Percentiles rank a stretch among this genome's conserved stretches.
Evolutionary conservation across 148 eudicot genomes (phyloP).

Genomic region (Amaranthus palmeri): DNA sequence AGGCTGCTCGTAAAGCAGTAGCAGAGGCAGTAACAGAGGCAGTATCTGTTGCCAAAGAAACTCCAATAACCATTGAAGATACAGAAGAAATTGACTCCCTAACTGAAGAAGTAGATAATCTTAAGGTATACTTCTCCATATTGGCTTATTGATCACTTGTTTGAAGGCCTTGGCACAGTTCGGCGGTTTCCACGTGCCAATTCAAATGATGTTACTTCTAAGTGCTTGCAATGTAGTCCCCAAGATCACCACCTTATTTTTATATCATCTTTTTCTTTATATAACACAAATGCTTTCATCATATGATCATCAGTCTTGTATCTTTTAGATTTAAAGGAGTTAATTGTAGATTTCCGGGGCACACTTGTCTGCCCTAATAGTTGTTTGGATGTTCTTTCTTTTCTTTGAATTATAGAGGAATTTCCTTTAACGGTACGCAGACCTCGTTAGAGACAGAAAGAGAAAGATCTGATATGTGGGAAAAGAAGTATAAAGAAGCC

Average conservation of each 20-base stretch:
- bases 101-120: constrained; percentile 59
- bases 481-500: too few relatives aligned
- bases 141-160: neutral
- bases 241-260: neutral
- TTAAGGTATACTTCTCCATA: constrained; percentile 49
- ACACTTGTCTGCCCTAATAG: neutral
- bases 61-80: constrained; percentile 66
- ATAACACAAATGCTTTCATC: neutral
- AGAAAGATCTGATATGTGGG: too few relatives aligned
- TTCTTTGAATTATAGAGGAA: neutral
- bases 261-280: neutral
- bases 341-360: constrained; percentile 1
- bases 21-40: constrained; percentile 65
- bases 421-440: constrained; percentile 33
- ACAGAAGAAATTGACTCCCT: constrained; percentile 56
- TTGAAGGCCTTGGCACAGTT: neutral
- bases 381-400: constrained; percentile 3
- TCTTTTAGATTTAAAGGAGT: neutral
- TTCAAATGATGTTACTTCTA: neutral
- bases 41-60: constrained; percentile 48
- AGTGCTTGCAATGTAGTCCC: neutral
- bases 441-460: constrained; percentile 14
- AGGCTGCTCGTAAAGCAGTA: constrained; percentile 53
- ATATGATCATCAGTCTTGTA: neutral
- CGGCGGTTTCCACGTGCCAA: neutral